Evolutionary conservation across 345 rosid species (phyloP).

Genomic region (Carallia pectinifolia): DNA sequence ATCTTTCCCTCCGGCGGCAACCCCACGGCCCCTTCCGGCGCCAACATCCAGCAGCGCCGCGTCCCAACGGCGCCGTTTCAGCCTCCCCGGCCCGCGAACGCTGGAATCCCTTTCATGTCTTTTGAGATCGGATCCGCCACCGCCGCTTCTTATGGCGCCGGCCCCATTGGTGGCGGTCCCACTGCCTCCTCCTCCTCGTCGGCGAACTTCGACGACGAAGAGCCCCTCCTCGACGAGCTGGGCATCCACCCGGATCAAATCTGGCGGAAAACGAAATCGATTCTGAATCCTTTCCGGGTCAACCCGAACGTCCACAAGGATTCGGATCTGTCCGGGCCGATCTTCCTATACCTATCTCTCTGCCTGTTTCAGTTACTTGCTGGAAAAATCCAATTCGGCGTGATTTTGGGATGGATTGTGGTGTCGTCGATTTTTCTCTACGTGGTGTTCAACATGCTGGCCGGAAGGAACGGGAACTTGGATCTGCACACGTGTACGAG

Average conservation of each 20-base stretch:
- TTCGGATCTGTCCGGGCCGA: conserved; percentile 89
- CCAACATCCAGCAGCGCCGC: conserved; percentile 67
- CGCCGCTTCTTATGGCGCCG: conserved; percentile 44
- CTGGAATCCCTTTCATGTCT: conserved; percentile 88
- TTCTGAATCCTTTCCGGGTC: conserved; percentile 75
- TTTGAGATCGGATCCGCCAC: conserved; percentile 82
- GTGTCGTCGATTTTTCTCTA: conserved; percentile 86
- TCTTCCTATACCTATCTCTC: conserved; percentile 69
- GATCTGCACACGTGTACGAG: conserved; percentile 91
- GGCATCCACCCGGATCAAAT: conserved; percentile 97
- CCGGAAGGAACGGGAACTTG: conserved; percentile 80
- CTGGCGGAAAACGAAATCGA: conserved; percentile 85
- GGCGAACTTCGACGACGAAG: conserved; percentile 74
- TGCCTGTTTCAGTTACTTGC: conserved; percentile 86
- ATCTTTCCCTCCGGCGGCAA: conserved; percentile 70
- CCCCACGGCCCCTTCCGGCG: conserved; percentile 29
- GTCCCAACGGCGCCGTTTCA: conserved; percentile 80
- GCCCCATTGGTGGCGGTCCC: conserved; percentile 41
- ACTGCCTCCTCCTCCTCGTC: conserved; percentile 27
- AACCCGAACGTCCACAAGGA: conserved; percentile 66
- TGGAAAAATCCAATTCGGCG: conserved; percentile 91
- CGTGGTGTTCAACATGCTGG: conserved; percentile 88
- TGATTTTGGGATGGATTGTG: conserved; percentile 91
- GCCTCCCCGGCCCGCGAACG: conserved; percentile 58
- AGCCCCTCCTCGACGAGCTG: conserved; percentile 91